Base-by-base conservation (phyloP, 345 rosid genomes). In the Diplotaxis tenuifolia region DNA sequence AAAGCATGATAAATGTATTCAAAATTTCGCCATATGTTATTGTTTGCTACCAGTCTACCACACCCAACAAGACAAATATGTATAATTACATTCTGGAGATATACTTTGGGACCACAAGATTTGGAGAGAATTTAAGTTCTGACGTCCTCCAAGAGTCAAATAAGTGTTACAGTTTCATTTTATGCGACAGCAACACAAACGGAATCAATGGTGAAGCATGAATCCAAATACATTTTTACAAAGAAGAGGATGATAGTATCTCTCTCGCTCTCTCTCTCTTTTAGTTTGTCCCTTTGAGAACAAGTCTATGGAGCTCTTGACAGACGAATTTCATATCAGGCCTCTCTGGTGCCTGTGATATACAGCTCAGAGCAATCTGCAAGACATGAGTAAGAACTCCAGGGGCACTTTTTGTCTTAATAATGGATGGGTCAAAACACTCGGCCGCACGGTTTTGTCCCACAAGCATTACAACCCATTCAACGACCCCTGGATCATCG, bases 271-370 rank as follows among this genome's bases (percentile, higher is more conserved):
- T 61, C 19, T 34, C 28, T 12, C n/a, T 36, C 42, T 11, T 54
- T 64, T 75, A 75, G 6, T 54, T 62, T 75, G 74, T 62, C 56
- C 62, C 71, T 56, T 56, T 63, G 54, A 54, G 56, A 22, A 60
- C 71, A 52, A 84, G 40, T 5, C 69, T 50, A 0, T 83, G 84
- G 31, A 90, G 84, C 36, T 86, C 96, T 77, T 89, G 87, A 38
- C 70, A 86, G 38, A 89, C 92, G 0, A 86, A 79, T 74, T 62
- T 81, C 76, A 90, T 90, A 73, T 93, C 98, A 0, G 93, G 93
- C 65, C 96, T 89, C 74, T 93, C 98, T 1, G 89, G 82, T 0
- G 96, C 96, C 10, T 96, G 85, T 16, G 87, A 82, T 64, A 87
- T 85, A 70, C 96, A 93, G 70, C 80, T 83, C 12, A 89, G 80